Base-by-base conservation (phyloP, 352 stramenopile species). In the Pythium monospermum region DNA sequence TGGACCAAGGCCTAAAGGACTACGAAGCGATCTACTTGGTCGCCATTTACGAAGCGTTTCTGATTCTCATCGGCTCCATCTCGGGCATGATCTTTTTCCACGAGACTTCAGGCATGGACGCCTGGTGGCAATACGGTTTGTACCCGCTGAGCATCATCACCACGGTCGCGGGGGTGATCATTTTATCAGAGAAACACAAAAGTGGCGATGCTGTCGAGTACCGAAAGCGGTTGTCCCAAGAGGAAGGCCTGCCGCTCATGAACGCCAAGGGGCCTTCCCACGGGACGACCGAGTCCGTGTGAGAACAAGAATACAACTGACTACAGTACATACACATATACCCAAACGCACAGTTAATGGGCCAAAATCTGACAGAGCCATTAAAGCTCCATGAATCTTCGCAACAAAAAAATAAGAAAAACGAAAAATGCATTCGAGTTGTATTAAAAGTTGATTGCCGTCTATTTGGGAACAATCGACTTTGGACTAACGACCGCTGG, bases 31-130 rank as follows among this genome's bases (percentile, higher is more conserved):
- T 94, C 28, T 90, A 91, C 57, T 64, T 94, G 42, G 83, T 94
- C 12, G 78, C 83, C 5, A 91, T 91, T 44, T 94, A 94, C 56
- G 69, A 94, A 31, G 77, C 78, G 27, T 89, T 91, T 54, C 60
- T 94, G 32, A 94, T 94, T 42, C 54, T 91, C 46, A 89, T 89
- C 62, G 76, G 83, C 42, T 91, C 83, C 44, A 68, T 94, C 57
- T 91, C 78, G 3, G 83, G 83, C 6, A 81, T 94, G 36, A 86
- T 94, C 46, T 94, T 94, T 59, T 94, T 94, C 68, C 78, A 90
- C 52, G 83, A 94, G 70, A 89, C 81, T 52, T 61, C 73, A 2
- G 83, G 75, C 41, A 94, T 94, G 76, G 79, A 76, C 42, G 67
- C 74, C 38, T 93, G 77, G 79, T 93, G 82, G 82, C 82, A 93